Percentiles rank a stretch among this genome's conserved stretches.
phyloP scores from a whole-genome alignment of 129 eudicot species.

The Dittrichia graveolens region DNA sequence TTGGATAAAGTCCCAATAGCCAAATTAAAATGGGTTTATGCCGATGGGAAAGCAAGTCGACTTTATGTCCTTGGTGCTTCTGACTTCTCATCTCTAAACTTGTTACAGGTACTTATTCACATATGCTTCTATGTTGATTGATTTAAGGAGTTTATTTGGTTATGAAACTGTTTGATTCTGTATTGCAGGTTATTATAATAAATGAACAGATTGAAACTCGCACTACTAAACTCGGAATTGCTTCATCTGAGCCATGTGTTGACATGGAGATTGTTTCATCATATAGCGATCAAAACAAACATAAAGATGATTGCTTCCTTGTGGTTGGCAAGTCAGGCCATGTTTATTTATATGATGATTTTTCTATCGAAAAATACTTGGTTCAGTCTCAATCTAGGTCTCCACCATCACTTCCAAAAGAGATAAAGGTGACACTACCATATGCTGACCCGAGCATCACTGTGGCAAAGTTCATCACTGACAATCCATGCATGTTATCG shows the following conservation, averaged over 20 bases:
- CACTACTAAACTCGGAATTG: slow-evolving; percentile 71
- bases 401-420: slow-evolving; percentile 87
- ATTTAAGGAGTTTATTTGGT: slow-evolving; percentile 10
- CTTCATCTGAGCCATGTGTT: slow-evolving; percentile 65
- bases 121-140: slow-evolving; percentile 4
- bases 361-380: slow-evolving; percentile 69
- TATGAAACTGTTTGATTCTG: slow-evolving; percentile 1
- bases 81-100: slow-evolving; percentile 56
- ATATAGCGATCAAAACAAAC: slow-evolving; percentile 58
- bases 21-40: slow-evolving; percentile 62
- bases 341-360: slow-evolving; percentile 69
- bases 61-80: slow-evolving; percentile 75
- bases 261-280: slow-evolving; percentile 73
- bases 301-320: slow-evolving; percentile 57
- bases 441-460: slow-evolving; percentile 69
- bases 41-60: slow-evolving; percentile 84
- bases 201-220: slow-evolving; percentile 85
- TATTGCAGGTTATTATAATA: slow-evolving; percentile 72
- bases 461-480: slow-evolving; percentile 61
- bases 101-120: slow-evolving; percentile 65
- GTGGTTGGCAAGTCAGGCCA: slow-evolving; percentile 77
- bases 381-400: slow-evolving; percentile 68
- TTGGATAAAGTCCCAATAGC: slow-evolving; percentile 78
- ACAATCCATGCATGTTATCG: slow-evolving; percentile 50
- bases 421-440: slow-evolving; percentile 66